These are phyloP conservation scores for Scedosporium aurantiacum DNA, from an alignment of 2,329 filamentous ascomycete genomes.

Conservation along the genomic window DNA sequence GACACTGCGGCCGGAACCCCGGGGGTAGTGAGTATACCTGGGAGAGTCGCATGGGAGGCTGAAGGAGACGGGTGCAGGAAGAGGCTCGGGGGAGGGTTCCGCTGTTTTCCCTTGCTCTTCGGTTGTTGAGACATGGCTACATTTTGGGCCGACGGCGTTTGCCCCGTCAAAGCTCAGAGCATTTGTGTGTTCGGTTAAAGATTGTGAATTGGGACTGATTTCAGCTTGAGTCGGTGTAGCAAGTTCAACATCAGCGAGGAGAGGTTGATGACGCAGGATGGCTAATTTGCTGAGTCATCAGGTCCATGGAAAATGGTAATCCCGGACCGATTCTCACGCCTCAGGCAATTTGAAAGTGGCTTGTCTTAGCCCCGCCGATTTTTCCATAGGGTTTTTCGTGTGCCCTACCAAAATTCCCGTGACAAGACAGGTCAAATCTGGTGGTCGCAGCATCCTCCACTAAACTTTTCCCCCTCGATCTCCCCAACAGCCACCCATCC, in stretches of 20 bases:
- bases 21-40: constrained; percentile 28
- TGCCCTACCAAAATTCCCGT: constrained; percentile 8
- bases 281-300: not conserved
- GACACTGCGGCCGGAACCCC: constrained; percentile 17
- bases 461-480: constrained; percentile 3
- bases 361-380: constrained; percentile 2
- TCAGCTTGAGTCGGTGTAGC: not conserved
- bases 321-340: not conserved
- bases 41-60: constrained; percentile 56
- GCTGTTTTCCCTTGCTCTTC: constrained; percentile 35
- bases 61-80: constrained; percentile 76
- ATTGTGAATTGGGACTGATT: not conserved
- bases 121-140: constrained; percentile 28
- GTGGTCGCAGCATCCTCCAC: not conserved
- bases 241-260: not conserved
- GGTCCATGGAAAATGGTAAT: not conserved
- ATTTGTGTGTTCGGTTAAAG: not conserved
- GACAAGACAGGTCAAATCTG: constrained; percentile 6
- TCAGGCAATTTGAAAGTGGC: not conserved
- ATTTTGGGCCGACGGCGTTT: constrained; percentile 10
- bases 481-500: constrained; percentile 2
- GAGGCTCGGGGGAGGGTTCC: constrained; percentile 57
- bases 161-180: not conserved
- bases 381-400: constrained; percentile 7
- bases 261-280: not conserved